Evolutionary conservation across 1,139 yeast genomes (phyloP), one percentile per base, ranked within the genome.

Genomic region (Tardiomyces depauwii): DNA sequence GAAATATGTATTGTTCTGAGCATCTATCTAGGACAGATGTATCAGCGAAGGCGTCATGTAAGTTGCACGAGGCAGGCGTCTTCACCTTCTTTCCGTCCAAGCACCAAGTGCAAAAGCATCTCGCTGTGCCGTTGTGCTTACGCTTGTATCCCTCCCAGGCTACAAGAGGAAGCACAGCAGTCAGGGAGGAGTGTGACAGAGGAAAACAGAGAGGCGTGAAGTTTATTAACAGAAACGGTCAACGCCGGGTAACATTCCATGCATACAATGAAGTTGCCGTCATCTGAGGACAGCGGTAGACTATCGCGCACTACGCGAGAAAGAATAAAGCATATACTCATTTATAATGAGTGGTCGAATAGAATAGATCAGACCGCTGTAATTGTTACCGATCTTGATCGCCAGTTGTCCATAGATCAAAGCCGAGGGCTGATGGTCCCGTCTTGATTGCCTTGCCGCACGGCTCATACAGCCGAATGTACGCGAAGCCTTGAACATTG

Each of bases 1-100:
- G 80, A 80, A 80, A 80, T 80, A 86, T 80, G 76, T 81, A 71
- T 73, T 54, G 60, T 61, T 56, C 85, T 81, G 74, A 55, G 39
- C 14, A 60, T 74, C 66, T 52, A 50, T 81, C 67, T 81, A 66
- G 85, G 85, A 74, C 76, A 68, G 67, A 63, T 64, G 85, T 79
- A 78, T 78, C 83, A 72, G 18, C 19, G 18, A 16, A 16, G n/a
- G 12, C 39, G 13, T 4, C 39, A 10, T 10, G 21, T 9, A 36
- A n/a, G 19, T 11, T 13, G n/a, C 32, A 28, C 32, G 32, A 13
- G n/a, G 32, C 32, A 10, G 32, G n/a, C 32, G 32, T 13, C 14
- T 11, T 13, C 32, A 11, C 32, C 14, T 28, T 13, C 14, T 28
- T 28, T 28, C n/a, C 32, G 32, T 28, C 32, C 32, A 28, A 12